Evolutionary conservation across 139 green algal genomes (phyloP).

Genomic region (Micromonas commoda): DNA sequence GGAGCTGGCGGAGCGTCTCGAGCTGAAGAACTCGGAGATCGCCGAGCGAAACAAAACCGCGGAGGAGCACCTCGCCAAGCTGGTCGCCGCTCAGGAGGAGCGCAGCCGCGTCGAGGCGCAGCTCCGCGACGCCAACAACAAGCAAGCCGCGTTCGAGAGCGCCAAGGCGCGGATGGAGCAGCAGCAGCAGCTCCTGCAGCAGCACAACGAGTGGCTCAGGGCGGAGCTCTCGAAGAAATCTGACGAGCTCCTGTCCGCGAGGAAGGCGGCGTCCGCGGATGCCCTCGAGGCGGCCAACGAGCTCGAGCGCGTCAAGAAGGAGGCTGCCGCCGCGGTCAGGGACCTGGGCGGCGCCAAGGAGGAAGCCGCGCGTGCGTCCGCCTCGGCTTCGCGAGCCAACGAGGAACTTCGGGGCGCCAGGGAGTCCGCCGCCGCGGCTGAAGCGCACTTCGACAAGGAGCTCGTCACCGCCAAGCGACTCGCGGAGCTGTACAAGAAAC

Average conservation of each 20-base stretch:
- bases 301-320: not conserved
- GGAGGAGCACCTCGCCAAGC: not conserved
- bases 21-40: conserved; percentile 8
- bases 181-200: conserved; percentile 1
- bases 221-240: conserved; percentile 29
- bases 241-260: not conserved
- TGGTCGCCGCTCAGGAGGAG: not conserved
- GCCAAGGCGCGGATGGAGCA: conserved; percentile 5
- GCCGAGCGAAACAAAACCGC: not conserved
- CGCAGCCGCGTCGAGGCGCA: not conserved
- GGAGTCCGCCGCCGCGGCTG: not conserved
- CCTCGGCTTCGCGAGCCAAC: not conserved
- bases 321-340: not conserved
- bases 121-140: not conserved
- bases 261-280: not conserved
- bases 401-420: not conserved
- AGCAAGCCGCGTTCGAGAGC: not conserved
- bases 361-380: not conserved
- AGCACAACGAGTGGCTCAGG: conserved; percentile 37
- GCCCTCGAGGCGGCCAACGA: not conserved
- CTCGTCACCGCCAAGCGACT: not conserved
- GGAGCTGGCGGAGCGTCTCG: not conserved
- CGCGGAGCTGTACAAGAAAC: conserved; percentile 2
- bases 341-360: not conserved
- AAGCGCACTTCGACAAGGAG: conserved; percentile 13